phyloP scores from a whole-genome alignment of 345 rosid species.

The Salix arbutifolia region DNA sequence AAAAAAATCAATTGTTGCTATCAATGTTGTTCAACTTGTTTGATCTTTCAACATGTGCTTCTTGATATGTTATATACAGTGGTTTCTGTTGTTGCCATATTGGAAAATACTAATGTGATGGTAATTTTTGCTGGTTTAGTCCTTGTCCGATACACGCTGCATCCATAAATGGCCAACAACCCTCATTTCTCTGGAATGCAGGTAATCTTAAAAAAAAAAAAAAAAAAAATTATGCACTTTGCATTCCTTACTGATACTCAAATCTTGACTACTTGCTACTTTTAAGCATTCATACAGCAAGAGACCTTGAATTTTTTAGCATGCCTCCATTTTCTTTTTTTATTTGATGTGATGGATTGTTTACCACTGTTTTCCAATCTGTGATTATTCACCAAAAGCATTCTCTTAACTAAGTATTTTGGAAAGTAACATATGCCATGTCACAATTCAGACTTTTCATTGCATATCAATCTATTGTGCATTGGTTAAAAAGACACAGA shows the following conservation, averaged over 20 bases:
- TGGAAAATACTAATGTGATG: slow-evolving; percentile 5
- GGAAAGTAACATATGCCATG: background rate
- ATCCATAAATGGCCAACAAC: slow-evolving; percentile 65
- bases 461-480: background rate
- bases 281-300: background rate
- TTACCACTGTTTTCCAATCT: background rate
- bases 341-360: background rate
- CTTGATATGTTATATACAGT: background rate
- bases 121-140: slow-evolving; percentile 7
- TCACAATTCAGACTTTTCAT: background rate
- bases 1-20: background rate
- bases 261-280: background rate
- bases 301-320: background rate
- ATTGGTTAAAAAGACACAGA: background rate
- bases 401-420: background rate
- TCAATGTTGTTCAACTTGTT: background rate
- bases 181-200: slow-evolving; percentile 62
- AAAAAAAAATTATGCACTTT: background rate
- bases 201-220: slow-evolving; percentile 29
- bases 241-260: background rate
- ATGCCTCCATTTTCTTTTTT: background rate
- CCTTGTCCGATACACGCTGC: slow-evolving; percentile 16
- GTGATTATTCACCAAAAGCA: background rate
- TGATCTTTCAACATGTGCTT: background rate
- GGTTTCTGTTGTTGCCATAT: slow-evolving; percentile 1